Percentiles rank a stretch among this genome's conserved stretches.
phyloP scores from a whole-genome alignment of 2,329 filamentous ascomycete genomes.

The Paraphaeosphaeria sporulosa region DNA sequence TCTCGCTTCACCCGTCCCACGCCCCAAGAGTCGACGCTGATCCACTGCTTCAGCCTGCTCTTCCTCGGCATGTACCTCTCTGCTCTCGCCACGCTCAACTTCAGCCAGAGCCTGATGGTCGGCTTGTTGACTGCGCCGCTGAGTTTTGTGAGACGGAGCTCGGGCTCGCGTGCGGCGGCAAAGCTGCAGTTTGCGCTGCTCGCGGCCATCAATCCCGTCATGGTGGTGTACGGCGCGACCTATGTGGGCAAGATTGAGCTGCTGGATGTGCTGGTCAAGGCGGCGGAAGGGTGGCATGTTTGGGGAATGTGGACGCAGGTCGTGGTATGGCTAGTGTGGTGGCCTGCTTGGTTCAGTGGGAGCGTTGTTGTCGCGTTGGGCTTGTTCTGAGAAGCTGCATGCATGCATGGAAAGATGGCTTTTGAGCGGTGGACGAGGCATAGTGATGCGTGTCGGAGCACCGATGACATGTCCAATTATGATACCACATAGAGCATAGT shows the following conservation, averaged over 20 bases:
- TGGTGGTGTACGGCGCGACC: conserved; percentile 40
- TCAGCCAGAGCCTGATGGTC: conserved; percentile 85
- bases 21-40: conserved; percentile 75
- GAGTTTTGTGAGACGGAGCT: conserved; percentile 68
- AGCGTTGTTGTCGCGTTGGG: conserved; percentile 40
- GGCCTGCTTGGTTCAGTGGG: conserved; percentile 84
- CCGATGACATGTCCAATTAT: neutral
- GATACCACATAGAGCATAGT: conserved; percentile 3
- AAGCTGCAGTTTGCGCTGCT: conserved; percentile 30
- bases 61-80: conserved; percentile 91
- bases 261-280: conserved; percentile 69
- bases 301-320: conserved; percentile 90
- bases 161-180: conserved; percentile 16
- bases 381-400: conserved; percentile 16
- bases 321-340: conserved; percentile 94
- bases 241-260: conserved; percentile 48
- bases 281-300: conserved; percentile 87
- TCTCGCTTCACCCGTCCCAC: conserved; percentile 59
- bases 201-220: conserved; percentile 41
- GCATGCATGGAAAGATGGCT: neutral
- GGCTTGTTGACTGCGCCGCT: conserved; percentile 81
- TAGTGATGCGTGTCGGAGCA: neutral
- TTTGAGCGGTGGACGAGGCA: neutral
- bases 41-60: conserved; percentile 92
- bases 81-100: conserved; percentile 93